phyloP scores from a whole-genome alignment of 2,329 filamentous ascomycete genomes.

The Fusarium beomiforme region DNA sequence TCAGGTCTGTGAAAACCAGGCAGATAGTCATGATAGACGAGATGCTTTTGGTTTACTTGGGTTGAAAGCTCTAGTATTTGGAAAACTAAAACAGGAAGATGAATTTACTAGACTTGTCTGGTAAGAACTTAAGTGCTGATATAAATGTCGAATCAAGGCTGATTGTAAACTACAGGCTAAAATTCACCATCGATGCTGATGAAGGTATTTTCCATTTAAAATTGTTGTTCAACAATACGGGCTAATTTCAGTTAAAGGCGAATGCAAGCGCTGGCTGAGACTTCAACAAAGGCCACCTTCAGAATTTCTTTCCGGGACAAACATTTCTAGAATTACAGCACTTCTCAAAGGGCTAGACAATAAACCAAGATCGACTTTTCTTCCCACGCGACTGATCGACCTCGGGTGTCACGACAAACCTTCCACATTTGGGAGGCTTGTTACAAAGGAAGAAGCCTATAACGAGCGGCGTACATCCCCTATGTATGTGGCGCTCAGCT shows the following conservation, averaged over 20 bases:
- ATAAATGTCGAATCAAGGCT: not conserved
- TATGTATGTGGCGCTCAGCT: not conserved
- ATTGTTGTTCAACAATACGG: not conserved
- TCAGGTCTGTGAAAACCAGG: no score
- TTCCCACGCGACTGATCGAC: not conserved
- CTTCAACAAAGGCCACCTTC: not conserved
- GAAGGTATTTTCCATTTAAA: not conserved
- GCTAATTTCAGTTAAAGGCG: not conserved
- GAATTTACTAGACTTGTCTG: not conserved
- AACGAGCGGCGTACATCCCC: not conserved
- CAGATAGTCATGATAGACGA: no score
- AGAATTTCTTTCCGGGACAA: not conserved
- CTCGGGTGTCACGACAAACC: not conserved
- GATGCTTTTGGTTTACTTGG: no score
- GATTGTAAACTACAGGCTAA: not conserved
- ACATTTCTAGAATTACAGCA: not conserved
- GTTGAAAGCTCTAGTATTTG: no score
- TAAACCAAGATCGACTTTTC: not conserved
- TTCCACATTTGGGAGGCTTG: not conserved
- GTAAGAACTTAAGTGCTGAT: not conserved
- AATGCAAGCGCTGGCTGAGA: not conserved
- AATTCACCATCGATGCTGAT: not conserved
- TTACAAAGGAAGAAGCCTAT: not conserved
- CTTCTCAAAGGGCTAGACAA: not conserved
- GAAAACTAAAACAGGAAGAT: not conserved